A percentile compares a stretch with the other conserved stretches of the same genome.
Conservation (phyloP, 306 rosid species). For the Luffa aegyptiaca region DNA sequence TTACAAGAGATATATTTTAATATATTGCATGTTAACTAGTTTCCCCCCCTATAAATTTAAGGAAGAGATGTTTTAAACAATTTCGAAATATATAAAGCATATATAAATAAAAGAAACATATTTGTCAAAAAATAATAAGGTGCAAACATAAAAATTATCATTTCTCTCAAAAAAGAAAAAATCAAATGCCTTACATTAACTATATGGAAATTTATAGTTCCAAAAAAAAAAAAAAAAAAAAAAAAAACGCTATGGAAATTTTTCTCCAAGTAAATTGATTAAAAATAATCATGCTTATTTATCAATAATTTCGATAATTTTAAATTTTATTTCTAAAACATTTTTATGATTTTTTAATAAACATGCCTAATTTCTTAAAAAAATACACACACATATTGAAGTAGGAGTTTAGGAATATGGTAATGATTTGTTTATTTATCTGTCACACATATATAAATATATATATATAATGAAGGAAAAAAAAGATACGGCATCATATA, state of each 20-base stretch:
- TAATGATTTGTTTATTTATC: background rate
- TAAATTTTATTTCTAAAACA: background rate
- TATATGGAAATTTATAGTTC: background rate
- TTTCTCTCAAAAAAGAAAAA: too few relatives aligned
- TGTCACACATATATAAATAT: background rate
- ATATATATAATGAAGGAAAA: background rate
- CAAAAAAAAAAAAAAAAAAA: too few relatives aligned
- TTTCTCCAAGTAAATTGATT: background rate
- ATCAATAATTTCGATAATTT: background rate
- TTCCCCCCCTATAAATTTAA: background rate
- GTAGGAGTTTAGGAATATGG: background rate
- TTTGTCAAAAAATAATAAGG: background rate
- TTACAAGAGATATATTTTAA: background rate
- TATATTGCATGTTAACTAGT: background rate
- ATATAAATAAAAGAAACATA: too few relatives aligned
- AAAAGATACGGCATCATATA: conserved; percentile 2
- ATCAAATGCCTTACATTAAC: background rate
- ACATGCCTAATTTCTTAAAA: background rate
- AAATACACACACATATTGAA: background rate
- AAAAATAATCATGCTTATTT: background rate
- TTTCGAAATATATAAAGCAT: background rate
- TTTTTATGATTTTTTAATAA: background rate
- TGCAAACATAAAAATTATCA: background rate
- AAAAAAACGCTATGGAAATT: background rate
- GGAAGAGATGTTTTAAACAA: background rate